Percentiles rank a stretch among this genome's conserved stretches.
These are phyloP conservation scores for Rubus parviflorus DNA, from an alignment of 306 rosid species.

Conservation along the genomic window DNA sequence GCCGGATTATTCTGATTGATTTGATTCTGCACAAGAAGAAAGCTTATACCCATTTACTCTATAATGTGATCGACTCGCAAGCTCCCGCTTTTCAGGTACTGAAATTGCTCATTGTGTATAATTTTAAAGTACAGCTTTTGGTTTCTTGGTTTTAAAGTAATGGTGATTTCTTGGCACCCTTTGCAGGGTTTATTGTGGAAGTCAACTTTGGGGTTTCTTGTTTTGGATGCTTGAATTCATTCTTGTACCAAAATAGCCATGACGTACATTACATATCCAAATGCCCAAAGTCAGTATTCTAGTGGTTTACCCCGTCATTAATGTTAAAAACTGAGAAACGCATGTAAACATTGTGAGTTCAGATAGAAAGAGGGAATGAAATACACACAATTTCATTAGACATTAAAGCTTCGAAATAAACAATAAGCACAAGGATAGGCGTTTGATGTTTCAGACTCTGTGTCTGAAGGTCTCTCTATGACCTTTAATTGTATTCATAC, in stretches of 20 bases:
- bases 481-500: background rate
- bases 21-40: constrained; percentile 79
- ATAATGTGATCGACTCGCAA: constrained; percentile 58
- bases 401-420: background rate
- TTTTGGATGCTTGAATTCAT: constrained; percentile 83
- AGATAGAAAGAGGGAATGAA: background rate
- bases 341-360: background rate
- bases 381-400: background rate
- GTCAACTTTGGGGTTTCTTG: constrained; percentile 57
- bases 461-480: background rate
- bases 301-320: background rate
- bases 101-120: background rate
- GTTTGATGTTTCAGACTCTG: background rate
- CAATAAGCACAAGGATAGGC: background rate
- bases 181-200: constrained; percentile 74
- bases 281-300: background rate
- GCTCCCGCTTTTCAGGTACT: constrained; percentile 52
- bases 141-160: constrained; percentile 10
- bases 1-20: constrained; percentile 72
- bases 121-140: background rate
- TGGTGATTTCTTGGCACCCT: constrained; percentile 18
- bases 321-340: background rate
- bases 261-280: background rate
- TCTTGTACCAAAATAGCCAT: background rate
- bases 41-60: constrained; percentile 79